phyloP scores from a whole-genome alignment of 2,329 filamentous ascomycete genomes.

The Aureobasidium sp. region DNA sequence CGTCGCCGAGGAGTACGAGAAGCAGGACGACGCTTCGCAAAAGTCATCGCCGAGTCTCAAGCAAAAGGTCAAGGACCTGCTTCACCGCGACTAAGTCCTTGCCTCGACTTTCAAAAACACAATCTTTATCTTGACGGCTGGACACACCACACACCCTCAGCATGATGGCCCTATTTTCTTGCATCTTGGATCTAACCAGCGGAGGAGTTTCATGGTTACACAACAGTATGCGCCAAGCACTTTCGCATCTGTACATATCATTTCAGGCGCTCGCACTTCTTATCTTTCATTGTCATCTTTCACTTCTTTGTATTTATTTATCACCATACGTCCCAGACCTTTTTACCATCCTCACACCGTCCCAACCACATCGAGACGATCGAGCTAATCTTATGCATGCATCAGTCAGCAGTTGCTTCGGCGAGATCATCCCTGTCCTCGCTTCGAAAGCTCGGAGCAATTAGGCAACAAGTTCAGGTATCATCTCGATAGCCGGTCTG shows the following conservation, averaged over 20 bases:
- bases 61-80: conserved; percentile 13
- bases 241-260: background rate
- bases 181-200: background rate
- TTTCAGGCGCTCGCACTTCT: background rate
- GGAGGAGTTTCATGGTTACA: conserved; percentile 2
- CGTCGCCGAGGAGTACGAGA: conserved; percentile 3
- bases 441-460: background rate
- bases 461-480: background rate
- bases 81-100: background rate
- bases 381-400: background rate
- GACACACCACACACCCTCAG: background rate
- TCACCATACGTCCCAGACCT: background rate
- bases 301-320: conserved; percentile 7
- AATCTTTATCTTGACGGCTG: background rate
- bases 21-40: conserved; percentile 2
- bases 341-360: background rate
- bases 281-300: background rate
- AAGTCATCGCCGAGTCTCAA: background rate
- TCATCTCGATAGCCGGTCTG: background rate
- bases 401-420: no score
- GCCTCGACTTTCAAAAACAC: background rate
- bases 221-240: background rate
- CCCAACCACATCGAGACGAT: background rate
- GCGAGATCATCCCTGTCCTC: background rate
- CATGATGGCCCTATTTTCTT: background rate